phyloP scores from a whole-genome alignment of 768 basidiomycete species.

The Pisolithus sp. region DNA sequence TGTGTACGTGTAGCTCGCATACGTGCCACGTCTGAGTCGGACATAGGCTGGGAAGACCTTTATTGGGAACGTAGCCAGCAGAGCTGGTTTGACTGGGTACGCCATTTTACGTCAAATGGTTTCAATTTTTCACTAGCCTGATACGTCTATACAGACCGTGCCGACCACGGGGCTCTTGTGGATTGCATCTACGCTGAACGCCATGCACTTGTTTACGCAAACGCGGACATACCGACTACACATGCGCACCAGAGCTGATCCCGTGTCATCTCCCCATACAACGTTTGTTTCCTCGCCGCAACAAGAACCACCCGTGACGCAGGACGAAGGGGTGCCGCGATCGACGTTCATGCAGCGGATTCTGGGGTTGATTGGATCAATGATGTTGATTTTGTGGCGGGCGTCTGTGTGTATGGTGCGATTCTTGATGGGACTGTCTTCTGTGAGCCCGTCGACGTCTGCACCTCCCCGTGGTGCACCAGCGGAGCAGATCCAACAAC shows the following conservation, averaged over 20 bases:
- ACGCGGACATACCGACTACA: conserved; percentile 65
- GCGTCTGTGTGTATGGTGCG: conserved; percentile 52
- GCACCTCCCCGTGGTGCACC: conserved; percentile 31
- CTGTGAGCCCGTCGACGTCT: conserved; percentile 32
- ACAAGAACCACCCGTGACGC: conserved; percentile 10
- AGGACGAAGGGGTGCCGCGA: conserved; percentile 34
- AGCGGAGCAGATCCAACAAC: conserved; percentile 57
- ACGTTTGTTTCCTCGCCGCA: conserved; percentile 50
- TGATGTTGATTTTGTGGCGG: conserved; percentile 40
- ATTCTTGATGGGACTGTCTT: conserved; percentile 59
- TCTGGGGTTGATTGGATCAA: conserved; percentile 23
- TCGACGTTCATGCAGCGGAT: conserved; percentile 41
- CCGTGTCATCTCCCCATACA: conserved; percentile 63
- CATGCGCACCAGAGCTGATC: conserved; percentile 44
- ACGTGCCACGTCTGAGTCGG: conserved; percentile 53
- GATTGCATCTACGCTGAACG: conserved; percentile 48
- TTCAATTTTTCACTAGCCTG: not conserved
- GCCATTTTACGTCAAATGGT: conserved; percentile 12
- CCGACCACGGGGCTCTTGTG: conserved; percentile 56
- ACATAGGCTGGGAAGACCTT: conserved; percentile 75
- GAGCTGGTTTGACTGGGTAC: conserved; percentile 79
- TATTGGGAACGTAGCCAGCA: conserved; percentile 57
- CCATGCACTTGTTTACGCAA: conserved; percentile 64
- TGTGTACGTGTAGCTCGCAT: conserved; percentile 55
- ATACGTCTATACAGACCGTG: conserved; percentile 44